These are phyloP conservation scores for Coniochaeta prunicola DNA, from an alignment of 2,329 filamentous ascomycete genomes.

Conservation along the genomic window DNA sequence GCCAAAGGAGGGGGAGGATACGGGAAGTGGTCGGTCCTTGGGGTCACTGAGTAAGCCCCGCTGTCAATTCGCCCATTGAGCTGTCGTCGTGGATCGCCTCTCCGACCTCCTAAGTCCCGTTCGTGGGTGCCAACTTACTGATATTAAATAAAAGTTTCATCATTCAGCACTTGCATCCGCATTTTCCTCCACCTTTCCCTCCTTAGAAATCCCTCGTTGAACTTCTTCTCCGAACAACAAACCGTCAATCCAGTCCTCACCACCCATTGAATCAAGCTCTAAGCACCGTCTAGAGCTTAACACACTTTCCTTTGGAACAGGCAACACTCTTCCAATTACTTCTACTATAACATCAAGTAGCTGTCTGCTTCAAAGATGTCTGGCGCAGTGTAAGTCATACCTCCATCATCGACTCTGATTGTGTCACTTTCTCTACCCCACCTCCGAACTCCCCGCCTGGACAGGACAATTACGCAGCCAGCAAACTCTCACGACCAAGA, in stretches of 20 bases:
- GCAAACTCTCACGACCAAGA: conserved; percentile 5
- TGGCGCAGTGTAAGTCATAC: conserved; percentile 57
- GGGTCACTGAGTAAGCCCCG: conserved; percentile 7
- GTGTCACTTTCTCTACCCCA: conserved; percentile 14
- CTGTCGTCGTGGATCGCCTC: conserved; percentile 4
- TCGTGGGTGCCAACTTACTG: not conserved
- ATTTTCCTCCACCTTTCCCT: conserved; percentile 12
- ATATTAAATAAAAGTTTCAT: conserved; percentile 17
- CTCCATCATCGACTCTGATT: conserved; percentile 2
- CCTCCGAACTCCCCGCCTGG: conserved; percentile 14
- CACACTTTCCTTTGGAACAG: not conserved
- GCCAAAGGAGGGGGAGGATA: not conserved
- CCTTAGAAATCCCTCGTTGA: conserved; percentile 13
- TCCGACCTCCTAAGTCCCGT: conserved; percentile 11
- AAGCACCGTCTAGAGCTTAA: not conserved
- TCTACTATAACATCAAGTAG: not conserved
- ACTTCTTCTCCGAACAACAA: conserved; percentile 9
- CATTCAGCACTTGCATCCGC: conserved; percentile 10
- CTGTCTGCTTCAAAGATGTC: conserved; percentile 40
- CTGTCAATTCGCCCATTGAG: conserved; percentile 1
- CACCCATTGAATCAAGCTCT: not conserved
- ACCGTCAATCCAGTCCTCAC: not conserved
- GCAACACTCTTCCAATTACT: not conserved
- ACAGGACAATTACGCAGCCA: not conserved
- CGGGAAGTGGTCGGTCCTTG: not conserved